These are phyloP conservation scores for Daldinia bambusicola DNA, from an alignment of 495 filamentous ascomycete species.

Conservation along the genomic window DNA sequence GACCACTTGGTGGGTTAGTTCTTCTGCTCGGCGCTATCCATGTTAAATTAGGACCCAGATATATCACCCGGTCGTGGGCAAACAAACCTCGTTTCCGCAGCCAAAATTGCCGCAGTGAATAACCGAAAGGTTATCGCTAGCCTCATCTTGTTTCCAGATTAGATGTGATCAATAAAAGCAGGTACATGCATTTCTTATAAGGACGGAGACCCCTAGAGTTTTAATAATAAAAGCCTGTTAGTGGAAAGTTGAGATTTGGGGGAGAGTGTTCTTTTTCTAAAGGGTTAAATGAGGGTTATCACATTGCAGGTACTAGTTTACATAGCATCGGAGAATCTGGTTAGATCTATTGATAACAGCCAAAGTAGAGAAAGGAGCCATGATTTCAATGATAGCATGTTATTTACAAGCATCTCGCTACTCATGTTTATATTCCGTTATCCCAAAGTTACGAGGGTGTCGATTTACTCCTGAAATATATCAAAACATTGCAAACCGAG, in stretches of 20 bases:
- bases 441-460: neutral
- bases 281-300: neutral
- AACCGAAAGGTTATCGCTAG: constrained; percentile 13
- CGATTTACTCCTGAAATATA: neutral
- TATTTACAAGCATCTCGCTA: neutral
- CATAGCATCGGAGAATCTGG: no score
- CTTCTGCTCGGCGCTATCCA: constrained; percentile 20
- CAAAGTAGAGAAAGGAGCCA: neutral
- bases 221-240: neutral
- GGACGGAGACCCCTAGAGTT: neutral
- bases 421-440: neutral
- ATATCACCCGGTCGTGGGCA: neutral
- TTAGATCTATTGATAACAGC: neutral
- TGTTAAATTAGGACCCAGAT: constrained; percentile 4
- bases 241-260: neutral
- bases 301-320: neutral
- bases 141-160: constrained; percentile 28
- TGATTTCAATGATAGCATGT: neutral
- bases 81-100: constrained; percentile 15
- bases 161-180: neutral
- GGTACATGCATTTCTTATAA: neutral
- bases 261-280: neutral
- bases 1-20: constrained; percentile 31
- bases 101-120: constrained; percentile 6
- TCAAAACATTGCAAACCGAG: neutral